Evolutionary conservation across 441 rosid species (phyloP).

Genomic region (Brassica balearica): DNA sequence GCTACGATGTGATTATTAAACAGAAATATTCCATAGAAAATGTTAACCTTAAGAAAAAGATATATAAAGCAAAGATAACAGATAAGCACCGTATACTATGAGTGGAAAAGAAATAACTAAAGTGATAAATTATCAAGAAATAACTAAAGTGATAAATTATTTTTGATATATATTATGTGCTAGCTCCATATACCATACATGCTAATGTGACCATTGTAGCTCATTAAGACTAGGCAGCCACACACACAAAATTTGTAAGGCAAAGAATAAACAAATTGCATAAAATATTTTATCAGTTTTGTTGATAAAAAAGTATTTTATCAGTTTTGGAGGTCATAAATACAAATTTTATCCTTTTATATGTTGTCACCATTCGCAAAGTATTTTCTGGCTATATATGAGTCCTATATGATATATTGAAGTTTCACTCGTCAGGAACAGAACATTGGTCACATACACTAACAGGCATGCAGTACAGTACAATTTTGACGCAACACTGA

Average conservation of each 20-base stretch:
- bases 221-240: background rate
- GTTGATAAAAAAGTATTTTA: background rate
- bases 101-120: background rate
- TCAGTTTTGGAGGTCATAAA: background rate
- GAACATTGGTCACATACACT: constrained; percentile 1
- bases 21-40: background rate
- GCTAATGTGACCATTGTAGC: background rate
- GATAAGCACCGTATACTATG: constrained; percentile 29
- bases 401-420: background rate
- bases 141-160: background rate
- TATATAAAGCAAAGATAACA: constrained; percentile 7
- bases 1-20: constrained; percentile 30
- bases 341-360: background rate
- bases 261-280: no score
- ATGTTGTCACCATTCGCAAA: no score
- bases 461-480: background rate
- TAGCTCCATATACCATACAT: background rate
- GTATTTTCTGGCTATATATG: background rate
- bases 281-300: background rate
- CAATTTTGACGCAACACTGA: constrained; percentile 22
- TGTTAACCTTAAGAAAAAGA: constrained; percentile 19
- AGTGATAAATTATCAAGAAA: background rate
- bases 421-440: background rate
- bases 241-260: background rate
- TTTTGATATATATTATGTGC: background rate